Evolutionary conservation across 106 monocot species (phyloP).

Genomic region (Dendrobium nobile): DNA sequence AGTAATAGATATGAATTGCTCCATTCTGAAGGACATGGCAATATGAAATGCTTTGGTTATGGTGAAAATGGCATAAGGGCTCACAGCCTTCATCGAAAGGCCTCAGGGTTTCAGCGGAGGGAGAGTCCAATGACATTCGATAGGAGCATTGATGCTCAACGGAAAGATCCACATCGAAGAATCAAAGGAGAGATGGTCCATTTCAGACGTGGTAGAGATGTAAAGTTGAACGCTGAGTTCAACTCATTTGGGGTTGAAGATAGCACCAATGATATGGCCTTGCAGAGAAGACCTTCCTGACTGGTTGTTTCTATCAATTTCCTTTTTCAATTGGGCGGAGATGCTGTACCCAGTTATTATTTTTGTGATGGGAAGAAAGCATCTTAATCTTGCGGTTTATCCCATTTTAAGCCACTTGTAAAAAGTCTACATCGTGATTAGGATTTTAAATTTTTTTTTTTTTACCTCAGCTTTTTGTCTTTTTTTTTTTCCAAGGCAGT

Average conservation of each 20-base stretch:
- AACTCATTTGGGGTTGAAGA: conserved; percentile 9
- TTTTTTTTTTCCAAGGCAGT: not conserved
- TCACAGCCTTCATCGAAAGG: conserved; percentile 17
- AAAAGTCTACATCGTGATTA: conserved; percentile 14
- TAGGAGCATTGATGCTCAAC: conserved; percentile 15
- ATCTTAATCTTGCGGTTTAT: conserved; percentile 3
- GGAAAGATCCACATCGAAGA: conserved; percentile 19
- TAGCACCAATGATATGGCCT: conserved; percentile 3
- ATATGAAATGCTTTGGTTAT: conserved; percentile 26
- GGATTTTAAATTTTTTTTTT: conserved; percentile 3
- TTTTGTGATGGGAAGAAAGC: conserved; percentile 7
- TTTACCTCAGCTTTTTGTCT: not conserved
- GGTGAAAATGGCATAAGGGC: conserved; percentile 25
- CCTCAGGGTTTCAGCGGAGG: conserved; percentile 24
- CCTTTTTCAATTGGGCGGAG: conserved; percentile 1
- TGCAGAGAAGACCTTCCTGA: conserved; percentile 17
- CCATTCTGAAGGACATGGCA: conserved; percentile 21
- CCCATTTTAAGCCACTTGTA: conserved; percentile 2
- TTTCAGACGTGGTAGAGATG: conserved; percentile 10
- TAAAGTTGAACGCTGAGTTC: not conserved
- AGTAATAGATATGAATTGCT: conserved; percentile 22
- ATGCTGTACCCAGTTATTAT: not conserved
- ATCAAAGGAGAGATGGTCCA: conserved; percentile 3
- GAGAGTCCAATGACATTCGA: conserved; percentile 21
- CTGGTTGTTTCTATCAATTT: conserved; percentile 1